A percentile compares a stretch with the other conserved stretches of the same genome.
Evolutionary conservation across 2,329 filamentous ascomycete genomes (phyloP).

Genomic region (Dryadomyces sulphureus): DNA sequence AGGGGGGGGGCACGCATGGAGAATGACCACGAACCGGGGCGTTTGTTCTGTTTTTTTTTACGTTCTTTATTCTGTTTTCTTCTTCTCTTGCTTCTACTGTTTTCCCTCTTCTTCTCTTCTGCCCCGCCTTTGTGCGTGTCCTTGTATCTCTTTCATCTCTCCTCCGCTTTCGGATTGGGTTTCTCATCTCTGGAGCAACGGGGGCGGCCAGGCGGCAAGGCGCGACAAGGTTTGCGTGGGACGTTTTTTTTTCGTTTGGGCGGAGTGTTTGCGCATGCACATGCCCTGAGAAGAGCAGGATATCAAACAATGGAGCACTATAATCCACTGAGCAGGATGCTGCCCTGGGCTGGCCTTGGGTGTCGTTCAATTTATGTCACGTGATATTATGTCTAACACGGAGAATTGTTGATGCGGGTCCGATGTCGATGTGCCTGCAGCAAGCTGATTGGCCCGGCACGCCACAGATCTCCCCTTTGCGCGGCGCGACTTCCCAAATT

Average conservation of each 20-base stretch:
- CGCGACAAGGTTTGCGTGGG: background rate
- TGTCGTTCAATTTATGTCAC: background rate
- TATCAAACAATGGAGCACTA: background rate
- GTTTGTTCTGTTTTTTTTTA: background rate
- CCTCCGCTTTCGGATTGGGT: background rate
- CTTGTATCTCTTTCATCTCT: background rate
- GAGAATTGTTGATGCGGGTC: background rate
- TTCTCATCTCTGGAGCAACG: background rate
- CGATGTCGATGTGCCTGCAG: background rate
- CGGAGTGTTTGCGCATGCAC: background rate
- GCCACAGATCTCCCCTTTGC: background rate
- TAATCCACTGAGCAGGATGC: background rate
- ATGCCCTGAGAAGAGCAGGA: background rate
- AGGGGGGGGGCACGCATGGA: background rate
- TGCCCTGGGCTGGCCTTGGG: too few species aligned
- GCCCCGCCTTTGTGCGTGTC: background rate
- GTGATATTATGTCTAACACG: background rate
- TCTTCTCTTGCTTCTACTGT: background rate
- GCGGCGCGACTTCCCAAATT: conserved; percentile 3
- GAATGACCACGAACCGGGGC: background rate
- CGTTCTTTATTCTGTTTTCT: background rate
- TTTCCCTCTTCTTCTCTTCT: background rate
- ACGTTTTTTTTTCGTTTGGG: too few species aligned
- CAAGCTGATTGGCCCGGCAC: conserved; percentile 1
- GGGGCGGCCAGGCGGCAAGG: too few species aligned